Evolutionary conservation across 148 eudicot species (phyloP), one percentile per base, ranked within the genome.

Genomic region (Spergularia marina): DNA sequence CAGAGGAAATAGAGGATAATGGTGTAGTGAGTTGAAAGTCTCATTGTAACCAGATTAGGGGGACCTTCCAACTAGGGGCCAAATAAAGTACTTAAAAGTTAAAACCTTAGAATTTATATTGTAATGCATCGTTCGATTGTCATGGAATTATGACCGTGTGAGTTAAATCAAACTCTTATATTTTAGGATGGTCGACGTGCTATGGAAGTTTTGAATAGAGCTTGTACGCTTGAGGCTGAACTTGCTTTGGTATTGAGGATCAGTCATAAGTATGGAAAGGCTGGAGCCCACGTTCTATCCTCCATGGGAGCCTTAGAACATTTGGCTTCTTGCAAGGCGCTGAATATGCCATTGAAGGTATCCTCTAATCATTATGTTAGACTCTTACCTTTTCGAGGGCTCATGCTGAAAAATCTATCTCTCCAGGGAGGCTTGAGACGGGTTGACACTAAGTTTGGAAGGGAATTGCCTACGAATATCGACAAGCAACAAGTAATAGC

Each of bases 201-300:
- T 54, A 78, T 92, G 80, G 96, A 90, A 82, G 81, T 89, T 30
- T 77, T 90, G 89, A 96, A 94, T 84, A 89, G 91, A 78, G 84
- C 92, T 53, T 92, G 91, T 72, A 87, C 92, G 13, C 97, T 92
- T 78, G 96, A 95, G 85, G 98, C 98, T 53, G 92, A 90, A 83
- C 91, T 95, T 76, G 86, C 98, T 81, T 78, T 95, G 74, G 75
- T 95, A 53, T 83, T 92, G 74, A 90, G 98, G 77, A 87, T 95
- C 61, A 90, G 97, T 77, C 90, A 90, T 84, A 85, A 77, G 71
- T 95, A 95, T 78, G 98, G 97, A 63, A 89, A 87, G 83, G 81
- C 96, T 49, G 97, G 98, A 66, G 87, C 96, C 16, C 94, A 92
- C 80, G 90, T 90, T 77, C 78, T 95, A 39, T 92, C 87, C 56